Evolutionary conservation across 805 yeast species (phyloP), one percentile per base, ranked within the genome.

Genomic region (Metschnikowia amazonensis): DNA sequence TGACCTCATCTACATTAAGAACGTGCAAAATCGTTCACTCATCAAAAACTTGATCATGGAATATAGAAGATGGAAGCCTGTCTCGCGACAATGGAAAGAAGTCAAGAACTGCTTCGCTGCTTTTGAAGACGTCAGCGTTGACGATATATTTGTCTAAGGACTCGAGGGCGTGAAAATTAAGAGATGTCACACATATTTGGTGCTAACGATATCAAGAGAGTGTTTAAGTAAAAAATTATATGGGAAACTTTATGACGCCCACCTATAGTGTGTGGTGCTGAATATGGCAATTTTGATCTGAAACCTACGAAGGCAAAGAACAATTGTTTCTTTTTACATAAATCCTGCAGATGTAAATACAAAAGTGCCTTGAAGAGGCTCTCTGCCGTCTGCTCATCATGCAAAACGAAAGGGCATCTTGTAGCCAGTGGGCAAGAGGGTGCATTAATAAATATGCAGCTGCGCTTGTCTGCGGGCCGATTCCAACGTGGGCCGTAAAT

Each of bases 101-200:
- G 42, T 68, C 30, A 59, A 60, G 43, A 60, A 49, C 43, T 60
- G 67, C 35, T 59, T 70, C 17, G 67, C 65, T 31, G 70, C 65
- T 2, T 58, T 70, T 11, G 63, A 57, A 17, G 70, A 65, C 9
- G 43, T 63, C 16, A 59, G 56, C n/a, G 8, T 59, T 25, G 67
- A 62, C 42, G 72, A 65, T 28, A 54, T 64, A 13, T 38, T 60
- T 14, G 42, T 47, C 4, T 58, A 9, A 20, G 8, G 35, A 11
- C n/a, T n/a, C n/a, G n/a, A n/a, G n/a, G n/a, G n/a, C 10, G 14
- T 11, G 16, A 5, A 28, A 13, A 13, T n/a, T 28, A 28, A 28
- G 31, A n/a, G 31, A 13, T 13, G 8, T 20, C 10, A 17, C 21
- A n/a, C 14, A 32, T 32, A 11, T 18, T 13, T 18, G 24, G 14